Base-by-base conservation (phyloP, 257 asterid genomes). In the Prunella vulgaris region DNA sequence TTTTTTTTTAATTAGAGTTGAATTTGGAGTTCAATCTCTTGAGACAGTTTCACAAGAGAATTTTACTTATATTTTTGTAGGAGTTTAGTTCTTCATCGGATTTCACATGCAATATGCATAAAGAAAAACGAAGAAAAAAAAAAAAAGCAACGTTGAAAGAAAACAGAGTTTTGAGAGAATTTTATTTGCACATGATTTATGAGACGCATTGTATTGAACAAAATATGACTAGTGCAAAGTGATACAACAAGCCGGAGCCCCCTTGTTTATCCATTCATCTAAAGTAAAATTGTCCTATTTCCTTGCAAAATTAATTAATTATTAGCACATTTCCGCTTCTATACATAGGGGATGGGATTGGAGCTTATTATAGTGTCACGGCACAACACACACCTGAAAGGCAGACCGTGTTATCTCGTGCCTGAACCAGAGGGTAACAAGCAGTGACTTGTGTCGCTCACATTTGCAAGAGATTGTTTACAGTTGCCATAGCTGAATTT, bases 401-500 rank as follows among this genome's bases (percentile, higher is more conserved):
- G 64, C 63, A 33, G 64, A 21, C 24, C 14, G 27, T 9, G 5
- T 17, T n/a, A 8, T 27, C 24, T 21, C 24, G 49, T 59, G 49
- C 22, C 51, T 17, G 12, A 18, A 30, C 51, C 60, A 32, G 56
- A 3, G 44, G 51, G 18, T 35, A 46, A 62, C 10, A 8, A 22
- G 56, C 6, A n/a, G 14, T 52, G 63, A 64, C 66, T 68, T 22
- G 51, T 68, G 52, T 84, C 84, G 81, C 89, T 89, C 86, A 85
- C 89, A 89, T 83, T 76, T 81, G 79, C 71, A 75, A 52, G 15
- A 75, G 79, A 75, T 75, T 68, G 70, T 75, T 75, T 64, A 75
- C 75, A 51, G 91, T 85, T 42, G 83, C 79, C 54, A 81, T 75
- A 0, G 74, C 89, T 0, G 95, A 85, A 75, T 83, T 82, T 15